A percentile compares a stretch with the other conserved stretches of the same genome.
Evolutionary conservation across 345 rosid species (phyloP).

Genomic region (Cochlearia excelsa): DNA sequence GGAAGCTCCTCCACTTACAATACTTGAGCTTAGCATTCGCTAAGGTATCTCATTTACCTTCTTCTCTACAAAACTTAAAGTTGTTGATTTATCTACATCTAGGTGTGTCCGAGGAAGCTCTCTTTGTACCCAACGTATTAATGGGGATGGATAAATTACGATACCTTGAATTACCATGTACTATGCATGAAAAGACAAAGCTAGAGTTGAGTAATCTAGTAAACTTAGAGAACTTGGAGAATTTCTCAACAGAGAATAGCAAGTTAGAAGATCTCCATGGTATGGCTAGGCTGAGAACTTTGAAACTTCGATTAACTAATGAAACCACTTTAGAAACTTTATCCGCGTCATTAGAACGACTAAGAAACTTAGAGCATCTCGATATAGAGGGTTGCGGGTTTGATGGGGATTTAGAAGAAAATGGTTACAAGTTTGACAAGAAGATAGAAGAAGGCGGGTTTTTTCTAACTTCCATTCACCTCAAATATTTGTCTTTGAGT

Average conservation of each 20-base stretch:
- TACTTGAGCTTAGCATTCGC: background rate
- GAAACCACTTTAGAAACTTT: background rate
- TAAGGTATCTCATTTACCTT: background rate
- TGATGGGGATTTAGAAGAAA: no score
- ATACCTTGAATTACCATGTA: background rate
- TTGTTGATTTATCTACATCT: constrained; percentile 8
- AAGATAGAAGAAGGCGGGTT: background rate
- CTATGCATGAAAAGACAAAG: background rate
- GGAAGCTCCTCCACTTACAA: constrained; percentile 38
- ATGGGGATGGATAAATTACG: constrained; percentile 14
- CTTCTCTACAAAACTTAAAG: constrained; percentile 14
- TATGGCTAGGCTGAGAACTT: background rate
- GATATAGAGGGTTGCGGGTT: background rate
- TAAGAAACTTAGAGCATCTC: background rate
- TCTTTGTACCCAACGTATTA: background rate
- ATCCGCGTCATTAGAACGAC: background rate
- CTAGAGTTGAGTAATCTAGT: constrained; percentile 2
- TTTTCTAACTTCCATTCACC: background rate
- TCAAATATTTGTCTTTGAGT: constrained; percentile 12
- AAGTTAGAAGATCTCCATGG: background rate
- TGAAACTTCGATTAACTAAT: background rate
- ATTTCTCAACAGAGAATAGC: background rate
- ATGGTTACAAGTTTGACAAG: background rate
- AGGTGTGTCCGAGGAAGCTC: background rate
- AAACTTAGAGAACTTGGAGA: background rate